These are phyloP conservation scores for Plectosphaerella cucumerina DNA, from an alignment of 2,329 filamentous ascomycete genomes.

Conservation along the genomic window DNA sequence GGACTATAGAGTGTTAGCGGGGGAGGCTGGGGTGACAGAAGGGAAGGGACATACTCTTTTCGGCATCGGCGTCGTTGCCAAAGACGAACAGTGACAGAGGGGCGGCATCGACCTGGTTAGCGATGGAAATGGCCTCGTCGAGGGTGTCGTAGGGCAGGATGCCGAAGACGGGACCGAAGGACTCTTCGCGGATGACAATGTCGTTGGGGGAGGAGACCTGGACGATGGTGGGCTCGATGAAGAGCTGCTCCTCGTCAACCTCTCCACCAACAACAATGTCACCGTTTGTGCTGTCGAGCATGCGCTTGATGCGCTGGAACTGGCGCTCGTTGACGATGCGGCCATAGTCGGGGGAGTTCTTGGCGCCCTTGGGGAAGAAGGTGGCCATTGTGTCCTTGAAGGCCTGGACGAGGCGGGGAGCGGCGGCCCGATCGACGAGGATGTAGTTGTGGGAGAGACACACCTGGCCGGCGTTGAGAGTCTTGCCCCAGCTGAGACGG, in stretches of 20 bases:
- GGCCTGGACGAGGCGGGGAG: slow-evolving; percentile 68
- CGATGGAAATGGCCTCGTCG: slow-evolving; percentile 80
- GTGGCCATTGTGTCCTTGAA: slow-evolving; percentile 67
- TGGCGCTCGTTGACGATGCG: slow-evolving; percentile 78
- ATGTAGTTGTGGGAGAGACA: slow-evolving; percentile 94
- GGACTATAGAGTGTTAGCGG: slow-evolving; percentile 37
- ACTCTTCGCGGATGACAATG: slow-evolving; percentile 83
- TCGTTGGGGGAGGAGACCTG: slow-evolving; percentile 64
- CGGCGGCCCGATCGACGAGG: slow-evolving; percentile 70
- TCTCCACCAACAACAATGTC: slow-evolving; percentile 84
- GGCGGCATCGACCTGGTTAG: slow-evolving; percentile 76
- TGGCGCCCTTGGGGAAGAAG: slow-evolving; percentile 81
- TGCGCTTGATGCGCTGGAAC: slow-evolving; percentile 79
- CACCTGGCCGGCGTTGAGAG: slow-evolving; percentile 81
- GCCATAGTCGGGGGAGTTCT: slow-evolving; percentile 71
- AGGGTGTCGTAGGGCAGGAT: slow-evolving; percentile 73
- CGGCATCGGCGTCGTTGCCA: slow-evolving; percentile 72
- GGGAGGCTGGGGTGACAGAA: not conserved
- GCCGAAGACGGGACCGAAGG: slow-evolving; percentile 88
- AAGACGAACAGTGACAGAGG: slow-evolving; percentile 84
- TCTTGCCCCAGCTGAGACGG: slow-evolving; percentile 85
- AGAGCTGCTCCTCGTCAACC: slow-evolving; percentile 74
- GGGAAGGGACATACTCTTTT: slow-evolving; percentile 54
- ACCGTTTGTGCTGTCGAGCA: slow-evolving; percentile 81
- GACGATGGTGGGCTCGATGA: slow-evolving; percentile 92